A percentile compares a stretch with the other conserved stretches of the same genome.
Conservation (phyloP, 495 filamentous ascomycete species). For the Neurospora cerealis region DNA sequence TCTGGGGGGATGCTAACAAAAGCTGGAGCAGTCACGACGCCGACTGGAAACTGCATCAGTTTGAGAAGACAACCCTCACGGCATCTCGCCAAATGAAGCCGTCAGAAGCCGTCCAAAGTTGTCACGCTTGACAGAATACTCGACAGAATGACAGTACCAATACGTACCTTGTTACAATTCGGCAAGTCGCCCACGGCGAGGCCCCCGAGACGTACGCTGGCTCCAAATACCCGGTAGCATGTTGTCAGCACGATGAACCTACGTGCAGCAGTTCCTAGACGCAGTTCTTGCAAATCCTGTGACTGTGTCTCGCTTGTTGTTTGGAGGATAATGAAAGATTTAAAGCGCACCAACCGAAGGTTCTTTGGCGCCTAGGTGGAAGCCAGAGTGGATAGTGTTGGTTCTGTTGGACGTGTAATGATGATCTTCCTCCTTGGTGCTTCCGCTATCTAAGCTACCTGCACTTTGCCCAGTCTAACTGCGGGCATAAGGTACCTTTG, state of each 20-base stretch:
- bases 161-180: not conserved
- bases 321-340: not conserved
- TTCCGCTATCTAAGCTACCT: not conserved
- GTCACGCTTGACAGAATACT: not conserved
- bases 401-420: not conserved
- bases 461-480: not conserved
- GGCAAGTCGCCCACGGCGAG: not conserved
- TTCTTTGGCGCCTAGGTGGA: not conserved
- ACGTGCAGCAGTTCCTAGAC: not conserved
- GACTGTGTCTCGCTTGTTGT: not conserved
- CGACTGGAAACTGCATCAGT: not conserved
- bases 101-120: not conserved
- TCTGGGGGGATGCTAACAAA: not conserved
- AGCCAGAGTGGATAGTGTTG: not conserved
- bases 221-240: not conserved
- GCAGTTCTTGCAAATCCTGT: not conserved
- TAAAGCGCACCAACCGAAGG: not conserved
- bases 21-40: not conserved
- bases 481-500: not conserved
- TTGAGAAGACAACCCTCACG: not conserved
- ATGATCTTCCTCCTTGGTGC: not conserved
- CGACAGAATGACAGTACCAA: not conserved
- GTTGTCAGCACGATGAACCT: not conserved
- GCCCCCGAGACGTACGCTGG: not conserved
- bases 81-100: not conserved